Conservation (phyloP, 768 basidiomycete species). For the Panaeolus papilionaceus region DNA sequence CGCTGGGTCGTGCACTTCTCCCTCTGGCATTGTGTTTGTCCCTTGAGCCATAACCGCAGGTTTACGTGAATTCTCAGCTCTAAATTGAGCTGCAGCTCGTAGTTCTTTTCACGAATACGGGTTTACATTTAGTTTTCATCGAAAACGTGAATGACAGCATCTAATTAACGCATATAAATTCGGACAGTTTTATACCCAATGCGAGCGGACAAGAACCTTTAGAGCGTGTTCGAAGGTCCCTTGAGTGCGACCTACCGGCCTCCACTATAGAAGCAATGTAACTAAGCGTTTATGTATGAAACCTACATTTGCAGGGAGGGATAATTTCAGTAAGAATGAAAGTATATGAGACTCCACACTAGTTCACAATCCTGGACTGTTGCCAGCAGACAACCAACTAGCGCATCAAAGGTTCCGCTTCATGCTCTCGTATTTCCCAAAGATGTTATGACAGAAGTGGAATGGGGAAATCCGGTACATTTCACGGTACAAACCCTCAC, state of each 20-base stretch:
- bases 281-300: neutral
- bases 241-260: neutral
- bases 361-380: neutral
- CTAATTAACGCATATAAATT: neutral
- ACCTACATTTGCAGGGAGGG: neutral
- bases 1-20: neutral
- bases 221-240: neutral
- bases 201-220: neutral
- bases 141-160: neutral
- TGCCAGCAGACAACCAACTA: neutral
- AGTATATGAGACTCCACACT: neutral
- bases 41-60: neutral
- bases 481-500: neutral
- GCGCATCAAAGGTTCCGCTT: slow-evolving; percentile 5
- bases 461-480: neutral
- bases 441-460: neutral
- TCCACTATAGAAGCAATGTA: neutral
- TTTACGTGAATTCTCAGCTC: neutral
- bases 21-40: neutral
- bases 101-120: neutral
- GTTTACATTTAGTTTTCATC: neutral
- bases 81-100: neutral
- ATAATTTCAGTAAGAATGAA: neutral
- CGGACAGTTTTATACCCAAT: slow-evolving; percentile 1
- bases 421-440: neutral